A percentile compares a stretch with the other conserved stretches of the same genome.
Conservation (phyloP, 1,139 yeast species). For the Saccharomycopsis hybrid region DNA sequence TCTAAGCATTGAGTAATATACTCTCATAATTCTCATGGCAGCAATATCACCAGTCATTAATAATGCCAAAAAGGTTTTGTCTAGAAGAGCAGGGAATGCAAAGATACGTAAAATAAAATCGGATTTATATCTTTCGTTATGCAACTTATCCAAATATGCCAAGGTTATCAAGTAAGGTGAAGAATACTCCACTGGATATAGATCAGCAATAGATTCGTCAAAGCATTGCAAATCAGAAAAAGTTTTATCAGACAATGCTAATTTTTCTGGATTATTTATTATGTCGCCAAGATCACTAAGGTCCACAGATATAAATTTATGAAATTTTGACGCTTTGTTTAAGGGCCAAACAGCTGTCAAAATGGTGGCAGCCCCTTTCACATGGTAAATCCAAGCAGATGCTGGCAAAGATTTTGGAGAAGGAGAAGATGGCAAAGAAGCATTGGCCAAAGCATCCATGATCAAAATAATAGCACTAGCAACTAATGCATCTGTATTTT, state of each 20-base stretch:
- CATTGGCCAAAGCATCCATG: constrained; percentile 92
- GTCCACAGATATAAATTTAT: constrained; percentile 73
- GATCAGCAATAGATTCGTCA: constrained; percentile 75
- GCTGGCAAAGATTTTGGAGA: constrained; percentile 67
- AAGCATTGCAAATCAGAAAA: constrained; percentile 71
- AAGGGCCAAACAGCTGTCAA: constrained; percentile 92
- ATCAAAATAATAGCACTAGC: constrained; percentile 85
- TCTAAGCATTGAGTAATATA: constrained; percentile 75
- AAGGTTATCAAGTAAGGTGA: constrained; percentile 84
- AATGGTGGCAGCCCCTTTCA: constrained; percentile 93
- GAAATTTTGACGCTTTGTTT: constrained; percentile 68
- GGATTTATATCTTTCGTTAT: constrained; percentile 73
- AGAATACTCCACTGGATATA: constrained; percentile 76
- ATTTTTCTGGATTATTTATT: constrained; percentile 39
- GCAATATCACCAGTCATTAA: constrained; percentile 78
- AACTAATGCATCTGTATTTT: constrained; percentile 86
- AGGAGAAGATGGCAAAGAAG: constrained; percentile 65
- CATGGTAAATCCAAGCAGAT: constrained; percentile 95
- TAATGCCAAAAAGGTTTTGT: constrained; percentile 66
- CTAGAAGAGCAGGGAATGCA: constrained; percentile 89
- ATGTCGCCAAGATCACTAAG: constrained; percentile 75
- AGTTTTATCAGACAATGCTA: constrained; percentile 32
- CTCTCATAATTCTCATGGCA: constrained; percentile 86
- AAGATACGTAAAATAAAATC: constrained; percentile 84
- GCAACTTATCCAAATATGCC: constrained; percentile 79